phyloP scores from a whole-genome alignment of 257 asterid species.

The Asclepias syriaca region DNA sequence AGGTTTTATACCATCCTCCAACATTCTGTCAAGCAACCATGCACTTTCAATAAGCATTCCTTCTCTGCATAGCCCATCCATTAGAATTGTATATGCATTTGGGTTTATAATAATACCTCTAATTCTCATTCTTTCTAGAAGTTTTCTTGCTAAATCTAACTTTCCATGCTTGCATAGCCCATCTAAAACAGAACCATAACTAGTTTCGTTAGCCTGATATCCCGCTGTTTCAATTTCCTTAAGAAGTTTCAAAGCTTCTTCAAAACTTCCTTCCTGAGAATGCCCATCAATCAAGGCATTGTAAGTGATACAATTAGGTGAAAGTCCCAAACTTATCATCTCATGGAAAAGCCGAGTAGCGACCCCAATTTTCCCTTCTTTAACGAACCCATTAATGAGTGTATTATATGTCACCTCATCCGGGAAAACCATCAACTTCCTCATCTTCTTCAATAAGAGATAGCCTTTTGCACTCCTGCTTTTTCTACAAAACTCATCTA shows the following conservation, averaged over 20 bases:
- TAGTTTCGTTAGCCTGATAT: constrained; percentile 56
- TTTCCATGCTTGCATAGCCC: constrained; percentile 68
- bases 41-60: constrained; percentile 51
- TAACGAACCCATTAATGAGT: constrained; percentile 67
- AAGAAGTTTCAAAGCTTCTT: constrained; percentile 52
- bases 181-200: constrained; percentile 70
- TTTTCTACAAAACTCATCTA: constrained; percentile 67
- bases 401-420: constrained; percentile 82
- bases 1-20: constrained; percentile 38
- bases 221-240: constrained; percentile 57
- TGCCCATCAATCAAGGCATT: constrained; percentile 71
- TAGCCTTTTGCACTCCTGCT: constrained; percentile 66
- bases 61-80: constrained; percentile 55
- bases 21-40: constrained; percentile 46
- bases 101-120: constrained; percentile 40
- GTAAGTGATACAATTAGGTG: constrained; percentile 63
- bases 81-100: constrained; percentile 53
- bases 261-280: constrained; percentile 58
- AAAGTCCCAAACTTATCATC: constrained; percentile 52
- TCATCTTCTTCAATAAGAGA: constrained; percentile 62
- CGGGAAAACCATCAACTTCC: constrained; percentile 57
- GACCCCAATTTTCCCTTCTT: constrained; percentile 65
- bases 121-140: constrained; percentile 50
- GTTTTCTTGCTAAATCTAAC: constrained; percentile 52
- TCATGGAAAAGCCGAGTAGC: constrained; percentile 61